These are phyloP conservation scores for Atalantia buxifolia DNA, from an alignment of 345 rosid genomes.

Conservation along the genomic window DNA sequence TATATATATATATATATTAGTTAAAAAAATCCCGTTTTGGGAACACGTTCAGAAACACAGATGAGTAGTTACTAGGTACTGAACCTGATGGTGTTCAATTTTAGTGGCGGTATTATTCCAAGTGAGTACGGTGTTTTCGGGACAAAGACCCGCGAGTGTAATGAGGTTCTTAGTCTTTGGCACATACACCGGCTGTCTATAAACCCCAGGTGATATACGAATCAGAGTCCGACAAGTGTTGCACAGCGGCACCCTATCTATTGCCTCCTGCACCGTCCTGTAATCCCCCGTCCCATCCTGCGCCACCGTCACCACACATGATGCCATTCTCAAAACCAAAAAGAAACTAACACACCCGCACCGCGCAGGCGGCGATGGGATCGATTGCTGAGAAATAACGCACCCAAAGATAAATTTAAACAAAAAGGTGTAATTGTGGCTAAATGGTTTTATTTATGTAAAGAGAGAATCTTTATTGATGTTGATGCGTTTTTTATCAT, in stretches of 20 bases:
- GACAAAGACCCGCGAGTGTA: slow-evolving; percentile 74
- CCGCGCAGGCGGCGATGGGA: not conserved
- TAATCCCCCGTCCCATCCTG: slow-evolving; percentile 74
- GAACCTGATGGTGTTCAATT: slow-evolving; percentile 90
- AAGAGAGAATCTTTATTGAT: not conserved
- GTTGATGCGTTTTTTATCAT: not conserved
- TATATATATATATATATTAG: not conserved
- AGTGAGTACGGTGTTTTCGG: slow-evolving; percentile 67
- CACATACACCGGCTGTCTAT: slow-evolving; percentile 76
- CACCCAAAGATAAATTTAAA: not conserved
- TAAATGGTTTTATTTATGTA: too few relatives aligned
- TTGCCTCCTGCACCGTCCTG: slow-evolving; percentile 77
- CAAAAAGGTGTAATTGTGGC: too few relatives aligned
- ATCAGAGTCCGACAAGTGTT: slow-evolving; percentile 72
- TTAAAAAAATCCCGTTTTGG: not conserved
- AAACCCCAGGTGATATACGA: slow-evolving; percentile 74
- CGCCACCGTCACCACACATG: slow-evolving; percentile 58
- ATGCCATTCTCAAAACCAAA: slow-evolving; percentile 35
- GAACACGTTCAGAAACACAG: slow-evolving; percentile 2
- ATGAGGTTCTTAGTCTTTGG: slow-evolving; percentile 91
- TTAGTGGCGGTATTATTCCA: slow-evolving; percentile 86
- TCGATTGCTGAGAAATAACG: slow-evolving; percentile 5
- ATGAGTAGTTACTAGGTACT: not conserved
- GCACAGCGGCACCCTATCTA: slow-evolving; percentile 71
- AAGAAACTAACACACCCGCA: too few relatives aligned